Evolutionary conservation across 2,329 filamentous ascomycete species (phyloP).

Genomic region (Pestalotiopsis sp.): DNA sequence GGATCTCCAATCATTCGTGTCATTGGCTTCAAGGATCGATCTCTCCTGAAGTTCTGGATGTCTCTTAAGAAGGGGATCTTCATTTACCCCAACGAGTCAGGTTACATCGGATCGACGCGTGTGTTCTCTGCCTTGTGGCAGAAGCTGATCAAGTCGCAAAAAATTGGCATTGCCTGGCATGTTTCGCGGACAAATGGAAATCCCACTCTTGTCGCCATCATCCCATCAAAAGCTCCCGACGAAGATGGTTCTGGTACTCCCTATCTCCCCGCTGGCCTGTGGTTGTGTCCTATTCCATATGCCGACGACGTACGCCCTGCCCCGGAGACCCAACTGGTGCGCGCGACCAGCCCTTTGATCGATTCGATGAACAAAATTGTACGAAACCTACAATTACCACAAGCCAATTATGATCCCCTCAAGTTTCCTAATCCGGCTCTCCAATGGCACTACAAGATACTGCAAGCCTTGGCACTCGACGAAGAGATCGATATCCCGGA

Average conservation of each 20-base stretch:
- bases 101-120: slow-evolving; percentile 86
- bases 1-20: slow-evolving; percentile 83
- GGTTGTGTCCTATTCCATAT: slow-evolving; percentile 86
- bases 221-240: slow-evolving; percentile 71
- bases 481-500: slow-evolving; percentile 80
- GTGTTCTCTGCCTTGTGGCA: slow-evolving; percentile 91
- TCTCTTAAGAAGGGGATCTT: slow-evolving; percentile 86
- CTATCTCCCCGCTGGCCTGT: slow-evolving; percentile 79
- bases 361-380: slow-evolving; percentile 83
- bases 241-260: slow-evolving; percentile 70
- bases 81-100: slow-evolving; percentile 90
- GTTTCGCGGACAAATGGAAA: slow-evolving; percentile 80
- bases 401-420: slow-evolving; percentile 78
- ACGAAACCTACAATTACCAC: slow-evolving; percentile 86
- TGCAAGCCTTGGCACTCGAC: slow-evolving; percentile 88
- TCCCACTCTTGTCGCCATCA: slow-evolving; percentile 78
- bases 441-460: slow-evolving; percentile 96
- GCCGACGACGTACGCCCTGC: slow-evolving; percentile 83
- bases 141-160: slow-evolving; percentile 78
- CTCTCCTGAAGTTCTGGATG: slow-evolving; percentile 78
- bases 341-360: slow-evolving; percentile 70
- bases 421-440: slow-evolving; percentile 91
- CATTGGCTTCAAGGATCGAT: slow-evolving; percentile 88
- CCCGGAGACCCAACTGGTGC: slow-evolving; percentile 58
- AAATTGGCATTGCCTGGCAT: slow-evolving; percentile 88